Conservation (phyloP, 2,329 filamentous ascomycete species). For the Fusarium miscanthi region DNA sequence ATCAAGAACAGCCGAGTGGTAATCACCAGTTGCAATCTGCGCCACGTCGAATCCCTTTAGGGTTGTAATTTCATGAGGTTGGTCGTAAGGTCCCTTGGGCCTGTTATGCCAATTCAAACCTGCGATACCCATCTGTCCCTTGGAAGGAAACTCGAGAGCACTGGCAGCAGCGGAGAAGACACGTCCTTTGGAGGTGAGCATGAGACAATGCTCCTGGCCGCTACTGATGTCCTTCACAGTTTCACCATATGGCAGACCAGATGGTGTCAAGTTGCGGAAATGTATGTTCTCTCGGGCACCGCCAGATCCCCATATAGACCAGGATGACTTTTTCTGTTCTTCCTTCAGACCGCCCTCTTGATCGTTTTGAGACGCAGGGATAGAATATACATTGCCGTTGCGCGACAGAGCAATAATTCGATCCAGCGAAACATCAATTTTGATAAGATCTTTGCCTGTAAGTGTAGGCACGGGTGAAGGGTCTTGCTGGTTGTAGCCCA, state of each 20-base stretch:
- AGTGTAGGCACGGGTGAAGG: conserved; percentile 77
- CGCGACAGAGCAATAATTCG: conserved; percentile 83
- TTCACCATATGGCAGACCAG: conserved; percentile 74
- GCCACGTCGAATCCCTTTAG: conserved; percentile 77
- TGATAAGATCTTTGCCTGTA: conserved; percentile 81
- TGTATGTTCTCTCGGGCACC: conserved; percentile 60
- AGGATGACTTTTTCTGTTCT: conserved; percentile 66
- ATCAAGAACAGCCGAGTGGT: conserved; percentile 84
- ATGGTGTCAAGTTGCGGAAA: conserved; percentile 78
- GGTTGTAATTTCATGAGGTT: conserved; percentile 80
- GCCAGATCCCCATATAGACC: conserved; percentile 75
- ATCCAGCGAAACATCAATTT: conserved; percentile 82
- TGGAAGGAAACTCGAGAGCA: conserved; percentile 79
- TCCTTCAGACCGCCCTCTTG: conserved; percentile 72
- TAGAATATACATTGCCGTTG: conserved; percentile 82
- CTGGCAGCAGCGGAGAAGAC: conserved; percentile 90
- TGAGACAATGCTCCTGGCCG: conserved; percentile 86
- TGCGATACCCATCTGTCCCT: conserved; percentile 88
- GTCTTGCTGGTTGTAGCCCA: conserved; percentile 74
- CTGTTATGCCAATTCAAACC: conserved; percentile 83
- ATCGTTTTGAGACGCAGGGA: conserved; percentile 80
- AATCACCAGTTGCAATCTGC: conserved; percentile 85
- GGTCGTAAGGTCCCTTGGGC: conserved; percentile 81
- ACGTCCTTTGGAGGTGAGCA: conserved; percentile 86
- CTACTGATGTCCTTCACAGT: conserved; percentile 78